phyloP scores from a whole-genome alignment of 2,329 filamentous ascomycete species.

The Fusarium compactum region DNA sequence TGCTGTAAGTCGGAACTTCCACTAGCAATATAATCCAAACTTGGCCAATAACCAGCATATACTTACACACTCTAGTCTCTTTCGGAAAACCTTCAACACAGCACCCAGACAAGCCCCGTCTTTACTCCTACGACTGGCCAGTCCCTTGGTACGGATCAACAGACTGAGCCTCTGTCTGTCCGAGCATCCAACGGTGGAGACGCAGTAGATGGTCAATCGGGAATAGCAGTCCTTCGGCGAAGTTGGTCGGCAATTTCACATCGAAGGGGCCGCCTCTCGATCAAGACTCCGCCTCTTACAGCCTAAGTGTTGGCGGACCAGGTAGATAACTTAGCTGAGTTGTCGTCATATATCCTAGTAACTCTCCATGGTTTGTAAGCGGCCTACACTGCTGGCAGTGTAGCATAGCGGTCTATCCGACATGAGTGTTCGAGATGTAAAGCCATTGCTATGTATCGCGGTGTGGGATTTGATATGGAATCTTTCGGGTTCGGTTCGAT shows the following conservation, averaged over 20 bases:
- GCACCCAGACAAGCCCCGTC: neutral
- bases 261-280: neutral
- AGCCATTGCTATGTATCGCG: neutral
- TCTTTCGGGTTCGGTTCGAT: neutral
- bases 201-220: rapidly evolving
- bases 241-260: neutral
- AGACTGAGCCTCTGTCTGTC: no score
- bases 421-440: neutral
- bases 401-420: neutral
- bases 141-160: neutral
- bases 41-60: neutral
- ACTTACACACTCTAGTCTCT: neutral
- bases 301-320: neutral
- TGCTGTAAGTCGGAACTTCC: neutral
- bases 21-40: neutral
- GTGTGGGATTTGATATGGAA: neutral
- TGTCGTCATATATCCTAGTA: neutral
- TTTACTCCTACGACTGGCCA: no score
- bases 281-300: neutral
- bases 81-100: neutral
- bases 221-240: neutral
- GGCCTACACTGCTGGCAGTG: no score
- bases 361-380: rapidly evolving
- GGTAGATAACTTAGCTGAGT: neutral
- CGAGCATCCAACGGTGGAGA: rapidly evolving